A percentile compares a stretch with the other conserved stretches of the same genome.
Evolutionary conservation across 345 rosid species (phyloP).

Genomic region (Boechera stricta): DNA sequence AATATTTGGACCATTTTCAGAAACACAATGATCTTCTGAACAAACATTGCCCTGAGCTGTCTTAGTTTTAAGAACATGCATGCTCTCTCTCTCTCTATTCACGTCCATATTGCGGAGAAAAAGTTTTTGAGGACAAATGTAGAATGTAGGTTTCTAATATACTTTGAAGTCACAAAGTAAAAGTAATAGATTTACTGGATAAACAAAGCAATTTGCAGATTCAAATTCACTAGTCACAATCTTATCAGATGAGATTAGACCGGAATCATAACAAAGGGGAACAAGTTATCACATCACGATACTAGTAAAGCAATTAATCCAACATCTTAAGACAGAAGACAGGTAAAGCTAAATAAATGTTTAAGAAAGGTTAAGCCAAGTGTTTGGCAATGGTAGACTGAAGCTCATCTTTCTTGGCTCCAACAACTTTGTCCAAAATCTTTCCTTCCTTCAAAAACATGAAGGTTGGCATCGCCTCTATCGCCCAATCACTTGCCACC

Average conservation of each 20-base stretch:
- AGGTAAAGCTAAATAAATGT: background rate
- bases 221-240: conserved; percentile 13
- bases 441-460: conserved; percentile 76
- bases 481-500: conserved; percentile 70
- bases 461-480: conserved; percentile 85
- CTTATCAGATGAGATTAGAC: background rate
- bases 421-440: conserved; percentile 73
- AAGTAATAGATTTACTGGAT: no score
- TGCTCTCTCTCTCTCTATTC: no score
- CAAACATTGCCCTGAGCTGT: no score
- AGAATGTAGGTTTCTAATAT: background rate
- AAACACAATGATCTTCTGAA: no score
- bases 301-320: background rate
- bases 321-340: conserved; percentile 14
- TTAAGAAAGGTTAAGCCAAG: conserved; percentile 30
- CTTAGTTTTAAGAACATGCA: no score
- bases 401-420: conserved; percentile 80
- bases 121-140: background rate
- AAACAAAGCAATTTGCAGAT: background rate
- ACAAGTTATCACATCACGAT: conserved; percentile 5
- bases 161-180: background rate
- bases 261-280: conserved; percentile 10
- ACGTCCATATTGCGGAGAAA: background rate
- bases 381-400: conserved; percentile 67
- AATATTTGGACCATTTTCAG: no score